Percentiles rank a stretch among this genome's conserved stretches.
phyloP scores from a whole-genome alignment of 176 grass and related monocot species.

The Saccharum officinarum region DNA sequence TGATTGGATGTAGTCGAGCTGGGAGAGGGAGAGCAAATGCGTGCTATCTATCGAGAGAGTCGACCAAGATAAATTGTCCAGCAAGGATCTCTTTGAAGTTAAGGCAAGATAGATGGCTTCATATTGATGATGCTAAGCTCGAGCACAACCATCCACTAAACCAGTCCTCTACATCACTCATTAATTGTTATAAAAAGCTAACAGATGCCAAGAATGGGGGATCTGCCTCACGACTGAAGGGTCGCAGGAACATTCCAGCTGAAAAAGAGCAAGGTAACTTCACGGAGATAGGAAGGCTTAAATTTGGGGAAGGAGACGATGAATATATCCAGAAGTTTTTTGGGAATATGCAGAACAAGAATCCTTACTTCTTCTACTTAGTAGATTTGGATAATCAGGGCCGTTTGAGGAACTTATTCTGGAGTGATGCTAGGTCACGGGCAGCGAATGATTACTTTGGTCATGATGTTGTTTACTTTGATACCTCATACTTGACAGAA shows the following conservation, averaged over 20 bases:
- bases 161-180: slow-evolving; percentile 48
- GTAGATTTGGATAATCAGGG: slow-evolving; percentile 81
- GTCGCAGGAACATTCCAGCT: slow-evolving; percentile 53
- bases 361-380: slow-evolving; percentile 82
- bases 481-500: slow-evolving; percentile 74
- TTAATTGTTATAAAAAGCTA: slow-evolving; percentile 68
- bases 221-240: slow-evolving; percentile 41
- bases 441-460: slow-evolving; percentile 76
- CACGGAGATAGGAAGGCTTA: slow-evolving; percentile 63
- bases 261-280: slow-evolving; percentile 56
- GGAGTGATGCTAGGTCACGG: slow-evolving; percentile 88
- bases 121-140: slow-evolving; percentile 65
- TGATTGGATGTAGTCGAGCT: slow-evolving; percentile 82
- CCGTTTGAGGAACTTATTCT: slow-evolving; percentile 75
- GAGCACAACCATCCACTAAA: slow-evolving; percentile 92
- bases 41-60: slow-evolving; percentile 76
- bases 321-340: slow-evolving; percentile 73
- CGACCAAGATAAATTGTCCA: slow-evolving; percentile 84
- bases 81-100: slow-evolving; percentile 80
- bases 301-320: slow-evolving; percentile 67
- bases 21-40: slow-evolving; percentile 79
- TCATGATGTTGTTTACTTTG: slow-evolving; percentile 80
- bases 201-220: slow-evolving; percentile 56
- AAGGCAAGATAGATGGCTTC: slow-evolving; percentile 85
- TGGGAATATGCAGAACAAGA: slow-evolving; percentile 72